Base-by-base conservation (phyloP, 148 eudicot species). In the Suaeda aralocaspica region DNA sequence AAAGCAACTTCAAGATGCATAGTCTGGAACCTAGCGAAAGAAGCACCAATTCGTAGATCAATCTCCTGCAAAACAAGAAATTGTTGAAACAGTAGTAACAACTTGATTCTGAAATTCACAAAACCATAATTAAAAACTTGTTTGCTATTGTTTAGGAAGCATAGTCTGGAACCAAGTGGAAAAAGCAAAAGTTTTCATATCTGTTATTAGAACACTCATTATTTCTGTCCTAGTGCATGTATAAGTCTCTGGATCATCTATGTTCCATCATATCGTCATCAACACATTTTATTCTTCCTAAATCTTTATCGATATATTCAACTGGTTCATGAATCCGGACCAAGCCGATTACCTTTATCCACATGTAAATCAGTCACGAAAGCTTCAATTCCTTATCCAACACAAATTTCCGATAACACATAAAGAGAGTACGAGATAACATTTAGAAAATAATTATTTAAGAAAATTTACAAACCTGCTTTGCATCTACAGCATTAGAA, bases 41-140 rank as follows among this genome's bases (percentile, higher is more conserved):
- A 91, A 81, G 99, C 99, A 59, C 99, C 99, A 67, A 89, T 94
- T 9, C 99, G 91, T 21, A 94, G 91, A 86, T 94, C 99, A 77
- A 94, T 87, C 79, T 94, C 99, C 97, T 94, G 79, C 77, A 84
- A 70, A 68, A 68, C 34, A 15, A 69, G 57, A 68, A 66, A 76
- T n/a, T n/a, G n/a, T 2, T 31, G 49, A 22, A 18, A 53, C 7
- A 24, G 24, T 16, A 18, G 44, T 10, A 24, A 0, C 1, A 48
- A n/a, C n/a, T n/a, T n/a, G 12, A 26, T 1, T 65, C 31, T 45
- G n/a, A 65, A 65, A 30, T 45, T 31, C 53, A 65, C 19, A 45
- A 5, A 65, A 26, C 51, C 30, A 50, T n/a, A n/a, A 19, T 31
- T 19, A n/a, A n/a, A n/a, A n/a, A n/a, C n/a, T n/a, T n/a, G n/a